Conservation (phyloP, 306 rosid species). For the Ziziphus jujuba region DNA sequence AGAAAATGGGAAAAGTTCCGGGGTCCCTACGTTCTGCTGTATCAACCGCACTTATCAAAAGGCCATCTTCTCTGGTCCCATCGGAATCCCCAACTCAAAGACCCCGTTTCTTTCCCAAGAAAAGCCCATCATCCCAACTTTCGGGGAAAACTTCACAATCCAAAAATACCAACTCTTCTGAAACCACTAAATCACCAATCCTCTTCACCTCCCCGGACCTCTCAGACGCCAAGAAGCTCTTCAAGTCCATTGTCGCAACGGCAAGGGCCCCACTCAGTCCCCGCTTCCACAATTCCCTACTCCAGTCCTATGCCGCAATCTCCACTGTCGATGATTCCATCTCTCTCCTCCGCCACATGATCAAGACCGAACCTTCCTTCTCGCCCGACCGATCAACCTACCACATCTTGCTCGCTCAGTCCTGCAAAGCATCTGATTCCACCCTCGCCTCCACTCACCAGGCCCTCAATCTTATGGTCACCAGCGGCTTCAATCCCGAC, state of each 20-base stretch:
- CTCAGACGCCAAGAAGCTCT: slow-evolving; percentile 58
- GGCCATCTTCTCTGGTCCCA: background rate
- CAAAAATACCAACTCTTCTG: background rate
- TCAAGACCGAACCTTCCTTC: slow-evolving; percentile 51
- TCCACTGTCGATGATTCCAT: slow-evolving; percentile 64
- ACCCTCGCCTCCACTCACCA: slow-evolving; percentile 59
- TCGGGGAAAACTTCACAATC: slow-evolving; percentile 12
- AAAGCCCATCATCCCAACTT: slow-evolving; percentile 28
- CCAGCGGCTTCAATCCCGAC: slow-evolving; percentile 52
- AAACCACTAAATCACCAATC: slow-evolving; percentile 10
- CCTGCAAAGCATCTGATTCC: slow-evolving; percentile 44
- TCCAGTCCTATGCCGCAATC: slow-evolving; percentile 67
- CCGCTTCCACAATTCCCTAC: slow-evolving; percentile 58
- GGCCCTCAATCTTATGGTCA: slow-evolving; percentile 69
- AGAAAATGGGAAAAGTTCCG: slow-evolving; percentile 3
- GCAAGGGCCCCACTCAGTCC: slow-evolving; percentile 32
- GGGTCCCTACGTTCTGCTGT: slow-evolving; percentile 8
- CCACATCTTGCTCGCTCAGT: slow-evolving; percentile 59
- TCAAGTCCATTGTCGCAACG: slow-evolving; percentile 45
- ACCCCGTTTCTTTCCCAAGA: slow-evolving; percentile 26
- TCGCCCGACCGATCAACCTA: slow-evolving; percentile 70
- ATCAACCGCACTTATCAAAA: background rate
- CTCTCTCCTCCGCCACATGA: slow-evolving; percentile 70
- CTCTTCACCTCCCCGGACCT: slow-evolving; percentile 64
- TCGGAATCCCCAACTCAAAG: slow-evolving; percentile 1